phyloP scores from a whole-genome alignment of 352 stramenopile species.

The Peronosclerospora sorghi region DNA sequence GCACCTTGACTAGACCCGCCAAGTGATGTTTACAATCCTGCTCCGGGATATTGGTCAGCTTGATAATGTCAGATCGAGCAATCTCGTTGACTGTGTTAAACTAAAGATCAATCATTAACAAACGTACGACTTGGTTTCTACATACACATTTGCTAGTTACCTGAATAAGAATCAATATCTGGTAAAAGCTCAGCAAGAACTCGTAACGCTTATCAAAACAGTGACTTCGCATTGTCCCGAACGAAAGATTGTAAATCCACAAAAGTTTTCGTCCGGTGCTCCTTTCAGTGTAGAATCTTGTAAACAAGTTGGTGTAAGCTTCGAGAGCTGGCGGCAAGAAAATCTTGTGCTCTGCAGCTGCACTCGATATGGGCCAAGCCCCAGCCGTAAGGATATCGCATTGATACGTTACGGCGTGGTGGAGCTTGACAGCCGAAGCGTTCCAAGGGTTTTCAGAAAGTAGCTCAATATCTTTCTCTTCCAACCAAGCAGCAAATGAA shows the following conservation, averaged over 20 bases:
- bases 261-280: conserved; percentile 69
- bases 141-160: conserved; percentile 13
- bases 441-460: conserved; percentile 23
- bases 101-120: conserved; percentile 14
- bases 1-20: conserved; percentile 64
- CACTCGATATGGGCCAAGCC: conserved; percentile 73
- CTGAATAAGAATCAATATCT: conserved; percentile 70
- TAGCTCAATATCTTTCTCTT: conserved; percentile 48
- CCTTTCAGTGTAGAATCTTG: conserved; percentile 69
- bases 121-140: not conserved
- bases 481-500: conserved; percentile 58
- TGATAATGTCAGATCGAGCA: conserved; percentile 20
- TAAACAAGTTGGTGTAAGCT: conserved; percentile 59
- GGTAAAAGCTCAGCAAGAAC: conserved; percentile 73
- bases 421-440: conserved; percentile 36
- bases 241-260: conserved; percentile 73
- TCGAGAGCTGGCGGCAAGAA: conserved; percentile 47
- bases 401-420: conserved; percentile 50
- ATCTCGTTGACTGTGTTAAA: conserved; percentile 52
- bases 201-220: conserved; percentile 74
- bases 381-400: conserved; percentile 77
- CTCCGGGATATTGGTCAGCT: conserved; percentile 45
- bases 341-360: conserved; percentile 34
- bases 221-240: conserved; percentile 51
- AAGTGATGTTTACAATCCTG: conserved; percentile 58